Percentiles rank a stretch among this genome's conserved stretches.
These are phyloP conservation scores for Sugiyamaella americana DNA, from an alignment of 805 yeast genomes.

Conservation along the genomic window DNA sequence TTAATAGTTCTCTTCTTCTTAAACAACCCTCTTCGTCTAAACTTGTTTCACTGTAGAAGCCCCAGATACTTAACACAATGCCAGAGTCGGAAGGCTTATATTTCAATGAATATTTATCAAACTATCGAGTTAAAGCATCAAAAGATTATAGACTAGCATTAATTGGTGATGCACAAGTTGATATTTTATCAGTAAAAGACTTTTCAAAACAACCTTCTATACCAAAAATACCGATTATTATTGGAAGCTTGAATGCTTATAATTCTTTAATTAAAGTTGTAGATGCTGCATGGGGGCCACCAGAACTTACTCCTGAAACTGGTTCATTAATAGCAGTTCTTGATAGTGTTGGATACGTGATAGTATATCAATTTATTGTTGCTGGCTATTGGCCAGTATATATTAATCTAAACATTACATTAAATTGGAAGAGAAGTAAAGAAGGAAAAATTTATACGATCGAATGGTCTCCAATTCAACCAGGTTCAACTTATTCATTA, in stretches of 20 bases:
- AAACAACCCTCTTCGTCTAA: too few relatives aligned
- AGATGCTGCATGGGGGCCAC: background rate
- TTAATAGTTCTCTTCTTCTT: too few relatives aligned
- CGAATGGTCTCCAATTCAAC: background rate
- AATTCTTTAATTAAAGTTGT: background rate
- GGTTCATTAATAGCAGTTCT: background rate
- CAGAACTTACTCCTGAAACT: background rate
- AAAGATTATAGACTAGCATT: background rate
- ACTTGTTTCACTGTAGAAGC: too few relatives aligned
- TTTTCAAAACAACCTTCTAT: background rate
- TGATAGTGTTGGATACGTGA: background rate
- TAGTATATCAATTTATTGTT: background rate
- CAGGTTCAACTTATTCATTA: background rate
- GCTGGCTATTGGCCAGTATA: background rate
- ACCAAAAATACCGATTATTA: background rate
- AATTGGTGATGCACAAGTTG: background rate
- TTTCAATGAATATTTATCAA: background rate
- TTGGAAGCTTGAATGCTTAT: background rate
- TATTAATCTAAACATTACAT: too few relatives aligned
- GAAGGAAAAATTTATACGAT: background rate
- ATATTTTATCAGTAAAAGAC: background rate
- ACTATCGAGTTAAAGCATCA: background rate
- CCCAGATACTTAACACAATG: too few relatives aligned
- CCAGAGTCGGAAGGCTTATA: too few relatives aligned
- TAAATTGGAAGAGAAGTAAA: background rate